Base-by-base conservation (phyloP, 495 filamentous ascomycete species). In the Parmelia sp. region DNA sequence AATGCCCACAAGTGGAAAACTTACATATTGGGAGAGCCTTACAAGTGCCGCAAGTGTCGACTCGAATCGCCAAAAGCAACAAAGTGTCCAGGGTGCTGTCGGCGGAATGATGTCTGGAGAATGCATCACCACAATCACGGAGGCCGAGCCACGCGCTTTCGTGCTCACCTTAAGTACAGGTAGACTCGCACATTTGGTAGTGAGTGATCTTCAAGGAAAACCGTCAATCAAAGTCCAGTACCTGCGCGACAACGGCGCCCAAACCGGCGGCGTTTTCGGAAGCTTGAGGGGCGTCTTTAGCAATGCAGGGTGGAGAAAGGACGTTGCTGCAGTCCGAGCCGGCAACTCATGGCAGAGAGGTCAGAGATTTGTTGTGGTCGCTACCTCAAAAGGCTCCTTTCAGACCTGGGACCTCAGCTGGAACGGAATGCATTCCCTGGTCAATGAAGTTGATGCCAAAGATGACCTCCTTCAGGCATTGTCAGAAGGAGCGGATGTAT, bases 11-110 rank as follows among this genome's bases (percentile, higher is more conserved):
- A 91, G 80, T 40, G 94, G 94, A 36, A 93, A 86, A 72, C 83
- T 97, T 56, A 84, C 88, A 42, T 99, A 92, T 74, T 99, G 92
- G 93, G 95, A 97, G 72, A 91, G 90, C 33, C 86, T 97, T 57
- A 88, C 92, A 25, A 89, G 84, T 74, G 91, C 90, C 33, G 85
- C 90, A 33, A 88, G 87, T 9, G 74, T 91, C 17, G 88, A 88
- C 64, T 82, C 91, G 35, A 84, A 89, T 55, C 84, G 87, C 57
- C 88, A 94, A 67, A 89, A 87, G 71, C 86, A 86, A 67, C 84
- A 82, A 66, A 88, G 91, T 23, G 82, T 96, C 3, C 88, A 96
- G 68, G 86, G 87, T 17, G 77, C 79, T 23, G 84, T 93, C 57
- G 76, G 82, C 8, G 87, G 87, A 57, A 80, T 96, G 75, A 81